Evolutionary conservation across 202 grass and related monocot species (phyloP), one percentile per base, ranked within the genome.

Genomic region (Miscanthus sacchariflorus): DNA sequence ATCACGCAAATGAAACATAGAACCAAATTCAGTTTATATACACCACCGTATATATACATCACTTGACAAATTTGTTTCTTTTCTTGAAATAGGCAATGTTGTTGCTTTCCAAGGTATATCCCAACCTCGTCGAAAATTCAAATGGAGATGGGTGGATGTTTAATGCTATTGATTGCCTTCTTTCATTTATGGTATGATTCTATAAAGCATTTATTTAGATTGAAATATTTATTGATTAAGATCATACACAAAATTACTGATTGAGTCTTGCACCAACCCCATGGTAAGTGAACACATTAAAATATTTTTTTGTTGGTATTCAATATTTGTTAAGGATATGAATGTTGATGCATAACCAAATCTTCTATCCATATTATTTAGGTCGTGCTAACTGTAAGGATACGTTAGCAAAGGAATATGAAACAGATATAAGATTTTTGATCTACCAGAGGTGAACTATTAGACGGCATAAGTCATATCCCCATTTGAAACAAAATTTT

Each of bases 151-250:
- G n/a, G 6, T 64, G 67, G 10, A 4, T 80, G 3, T 44, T 68
- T 4, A 21, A 84, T 40, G 68, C 81, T 9, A 3, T 84, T 25
- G 76, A 85, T 40, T 84, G 50, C n/a, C 50, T 89, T 38, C 76
- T 89, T 42, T 43, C 75, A 2, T 80, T 74, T 25, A 64, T 3
- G 81, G 87, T 88, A 63, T 52, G 59, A 43, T 67, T 56, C 5
- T 56, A 59, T 59, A 59, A 54, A 59, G 19, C 19, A 8, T n/a
- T 59, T 59, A 59, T 59, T 19, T 59, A n/a, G 1, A n/a, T 1
- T 59, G 0, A n/a, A 59, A 59, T n/a, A 59, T n/a, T 59, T 59
- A n/a, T 59, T 59, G 21, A 9, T n/a, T 2, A 52, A 54, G 7
- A 58, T 59, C 7, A 9, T 3, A 1, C 54, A n/a, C 19, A 59